Evolutionary conservation across 495 filamentous ascomycete genomes (phyloP), one percentile per base, ranked within the genome.

Genomic region (Trichoderma gamsii): DNA sequence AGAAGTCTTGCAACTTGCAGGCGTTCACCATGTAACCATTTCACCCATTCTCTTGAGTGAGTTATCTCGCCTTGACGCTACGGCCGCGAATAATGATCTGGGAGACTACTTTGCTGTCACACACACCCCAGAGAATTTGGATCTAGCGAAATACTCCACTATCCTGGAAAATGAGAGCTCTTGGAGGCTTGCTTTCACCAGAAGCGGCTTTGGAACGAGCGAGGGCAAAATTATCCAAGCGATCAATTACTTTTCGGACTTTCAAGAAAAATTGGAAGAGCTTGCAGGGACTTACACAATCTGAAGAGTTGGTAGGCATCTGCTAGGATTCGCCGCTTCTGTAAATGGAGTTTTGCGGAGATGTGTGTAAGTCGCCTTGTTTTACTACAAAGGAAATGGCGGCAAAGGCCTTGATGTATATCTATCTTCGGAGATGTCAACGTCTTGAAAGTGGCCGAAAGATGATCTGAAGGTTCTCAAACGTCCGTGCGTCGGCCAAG

Each of bases 181-280:
- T 23, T 88, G 78, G 73, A 75, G 81, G 68, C 72, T 83, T 63
- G 82, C 81, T 2, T 86, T 89, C 65, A 82, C 80, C 0, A 73
- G 79, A 23, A 79, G 81, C 61, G 71, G 78, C 4, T 74, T 76
- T 41, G 86, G 86, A 0, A 78, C 79, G 46, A 80, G 80, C 21
- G 82, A 85, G 73, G 74, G 72, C 23, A 88, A 86, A 74, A 70
- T 84, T 70, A 83, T 74, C 16, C 79, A 87, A 81, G 86, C 87
- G 18, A 77, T 90, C 52, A 84, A 86, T 70, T 85, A 87, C 41
- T 88, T 89, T 74, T 82, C 80, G 23, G 81, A 86, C 21, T 84
- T 85, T 78, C 86, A 89, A 71, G 78, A 84, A 49, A 79, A 76
- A 65, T 63, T 87, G 21, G 84, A 86, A 69, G 73, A 69, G 38